Percentiles rank a stretch among this genome's conserved stretches.
Evolutionary conservation across 257 asterid species (phyloP).

Genomic region (Anisodus acutangulus): DNA sequence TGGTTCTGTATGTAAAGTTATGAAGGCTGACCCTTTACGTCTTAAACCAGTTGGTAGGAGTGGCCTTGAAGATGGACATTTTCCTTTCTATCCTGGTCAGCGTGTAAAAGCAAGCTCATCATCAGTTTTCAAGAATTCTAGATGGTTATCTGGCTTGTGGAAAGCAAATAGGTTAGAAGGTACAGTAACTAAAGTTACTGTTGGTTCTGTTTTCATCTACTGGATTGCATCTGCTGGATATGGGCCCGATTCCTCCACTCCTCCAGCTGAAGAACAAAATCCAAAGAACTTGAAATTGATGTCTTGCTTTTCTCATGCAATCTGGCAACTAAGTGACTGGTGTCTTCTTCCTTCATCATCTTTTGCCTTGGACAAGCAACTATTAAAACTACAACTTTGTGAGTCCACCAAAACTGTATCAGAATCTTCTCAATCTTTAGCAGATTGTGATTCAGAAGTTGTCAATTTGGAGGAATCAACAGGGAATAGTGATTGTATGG

Average conservation of each 20-base stretch:
- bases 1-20: slow-evolving; percentile 91
- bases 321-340: slow-evolving; percentile 99
- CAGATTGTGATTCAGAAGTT: slow-evolving; percentile 71
- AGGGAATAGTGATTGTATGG: slow-evolving; percentile 46
- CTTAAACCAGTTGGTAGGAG: slow-evolving; percentile 82
- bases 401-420: slow-evolving; percentile 59
- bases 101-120: slow-evolving; percentile 92
- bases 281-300: slow-evolving; percentile 80
- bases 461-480: slow-evolving; percentile 50
- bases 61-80: slow-evolving; percentile 83
- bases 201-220: slow-evolving; percentile 84
- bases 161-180: slow-evolving; percentile 89
- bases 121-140: slow-evolving; percentile 88
- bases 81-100: slow-evolving; percentile 97
- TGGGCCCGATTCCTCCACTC: slow-evolving; percentile 76
- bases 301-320: slow-evolving; percentile 91
- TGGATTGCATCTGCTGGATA: slow-evolving; percentile 99
- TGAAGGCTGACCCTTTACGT: slow-evolving; percentile 84
- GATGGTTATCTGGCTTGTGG: slow-evolving; percentile 97
- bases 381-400: slow-evolving; percentile 49
- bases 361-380: slow-evolving; percentile 49
- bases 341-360: slow-evolving; percentile 71
- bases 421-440: slow-evolving; percentile 65
- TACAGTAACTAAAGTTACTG: slow-evolving; percentile 88
- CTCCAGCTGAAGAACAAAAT: slow-evolving; percentile 91